A percentile compares a stretch with the other conserved stretches of the same genome.
Conservation (phyloP, 257 asterid species). For the Nicotiana sylvestris region DNA sequence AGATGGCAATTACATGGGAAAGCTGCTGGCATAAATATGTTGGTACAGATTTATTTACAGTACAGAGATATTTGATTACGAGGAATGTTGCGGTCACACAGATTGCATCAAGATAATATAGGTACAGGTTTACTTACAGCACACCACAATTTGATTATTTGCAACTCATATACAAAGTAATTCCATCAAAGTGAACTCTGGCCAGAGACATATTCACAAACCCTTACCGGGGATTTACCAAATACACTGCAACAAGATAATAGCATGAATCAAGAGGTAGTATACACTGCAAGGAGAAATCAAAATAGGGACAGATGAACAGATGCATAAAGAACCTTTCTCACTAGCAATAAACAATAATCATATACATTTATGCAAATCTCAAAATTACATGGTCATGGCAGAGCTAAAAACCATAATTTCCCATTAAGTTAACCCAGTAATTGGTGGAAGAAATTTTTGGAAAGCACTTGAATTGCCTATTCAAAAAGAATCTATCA, state of each 20-base stretch:
- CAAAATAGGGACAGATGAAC: background rate
- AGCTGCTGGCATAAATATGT: background rate
- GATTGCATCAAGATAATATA: background rate
- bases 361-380: background rate
- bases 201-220: background rate
- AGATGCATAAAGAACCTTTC: background rate
- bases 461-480: background rate
- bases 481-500: background rate
- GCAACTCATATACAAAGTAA: background rate
- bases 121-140: background rate
- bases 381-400: background rate
- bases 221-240: background rate
- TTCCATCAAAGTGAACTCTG: background rate
- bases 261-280: background rate
- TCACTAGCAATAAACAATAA: background rate
- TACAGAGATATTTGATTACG: background rate
- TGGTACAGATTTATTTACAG: background rate
- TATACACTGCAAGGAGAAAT: background rate
- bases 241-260: background rate
- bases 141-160: slow-evolving; percentile 1
- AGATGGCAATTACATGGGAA: background rate
- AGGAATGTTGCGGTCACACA: background rate
- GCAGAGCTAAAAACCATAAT: background rate
- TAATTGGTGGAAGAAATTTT: background rate
- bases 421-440: background rate